Evolutionary conservation across 2,329 filamentous ascomycete genomes (phyloP).

Genomic region (Triangularia setosa): DNA sequence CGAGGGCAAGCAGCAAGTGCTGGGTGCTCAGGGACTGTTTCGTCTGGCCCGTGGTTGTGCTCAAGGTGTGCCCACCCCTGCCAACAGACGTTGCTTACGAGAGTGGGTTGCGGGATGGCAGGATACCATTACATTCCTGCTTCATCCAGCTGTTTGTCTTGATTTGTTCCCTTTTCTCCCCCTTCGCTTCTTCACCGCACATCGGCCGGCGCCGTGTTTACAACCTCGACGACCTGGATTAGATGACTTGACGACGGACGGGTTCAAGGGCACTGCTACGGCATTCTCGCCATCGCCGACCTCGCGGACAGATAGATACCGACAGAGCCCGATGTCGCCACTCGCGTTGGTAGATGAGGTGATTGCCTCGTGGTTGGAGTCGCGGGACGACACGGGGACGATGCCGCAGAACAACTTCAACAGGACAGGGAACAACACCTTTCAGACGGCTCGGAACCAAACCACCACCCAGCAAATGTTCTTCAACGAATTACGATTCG

Average conservation of each 20-base stretch:
- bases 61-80: constrained; percentile 26
- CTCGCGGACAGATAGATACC: constrained; percentile 21
- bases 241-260: constrained; percentile 43
- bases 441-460: constrained; percentile 34
- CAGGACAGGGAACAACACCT: constrained; percentile 17
- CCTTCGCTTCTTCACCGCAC: constrained; percentile 28
- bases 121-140: constrained; percentile 26
- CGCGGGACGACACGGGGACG: constrained; percentile 27
- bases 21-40: constrained; percentile 41
- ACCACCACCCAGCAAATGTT: constrained; percentile 40
- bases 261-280: constrained; percentile 31
- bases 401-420: constrained; percentile 14
- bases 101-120: background rate
- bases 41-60: constrained; percentile 40
- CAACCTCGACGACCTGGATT: constrained; percentile 33
- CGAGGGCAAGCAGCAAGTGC: constrained; percentile 31
- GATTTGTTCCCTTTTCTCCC: constrained; percentile 17
- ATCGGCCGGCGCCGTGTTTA: constrained; percentile 29
- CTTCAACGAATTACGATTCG: constrained; percentile 50
- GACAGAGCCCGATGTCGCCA: constrained; percentile 27
- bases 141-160: constrained; percentile 25
- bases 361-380: constrained; percentile 30
- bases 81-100: background rate
- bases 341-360: constrained; percentile 23
- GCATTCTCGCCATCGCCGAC: constrained; percentile 31